A percentile compares a stretch with the other conserved stretches of the same genome.
Evolutionary conservation across 257 asterid species (phyloP).

Genomic region (Petunia axillaris): DNA sequence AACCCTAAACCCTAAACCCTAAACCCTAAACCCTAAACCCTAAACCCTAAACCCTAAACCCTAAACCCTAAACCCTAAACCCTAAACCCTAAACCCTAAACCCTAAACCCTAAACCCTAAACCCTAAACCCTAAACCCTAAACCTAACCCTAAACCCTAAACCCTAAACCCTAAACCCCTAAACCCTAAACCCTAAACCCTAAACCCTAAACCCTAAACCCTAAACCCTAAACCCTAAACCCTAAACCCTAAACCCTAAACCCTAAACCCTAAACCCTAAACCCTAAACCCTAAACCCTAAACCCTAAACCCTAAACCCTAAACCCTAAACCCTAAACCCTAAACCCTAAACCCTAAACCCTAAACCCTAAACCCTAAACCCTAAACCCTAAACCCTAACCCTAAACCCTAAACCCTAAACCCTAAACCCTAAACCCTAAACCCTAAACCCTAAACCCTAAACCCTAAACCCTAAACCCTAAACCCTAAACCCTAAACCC

Average conservation of each 20-base stretch:
- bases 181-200: no score
- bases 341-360: no score
- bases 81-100: background rate
- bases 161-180: constrained; percentile 14
- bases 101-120: no score
- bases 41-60: constrained; percentile 1
- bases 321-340: no score
- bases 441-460: background rate
- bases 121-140: background rate
- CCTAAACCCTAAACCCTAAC: background rate
- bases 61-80: background rate
- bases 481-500: background rate
- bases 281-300: no score
- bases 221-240: no score
- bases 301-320: no score
- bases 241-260: no score
- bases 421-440: constrained; percentile 16
- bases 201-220: no score
- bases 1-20: background rate
- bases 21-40: background rate
- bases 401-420: constrained; percentile 6
- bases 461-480: constrained; percentile 14
- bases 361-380: background rate
- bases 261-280: no score
- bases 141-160: background rate